Evolutionary conservation across 2,329 filamentous ascomycete species (phyloP).

Genomic region (Niveomyces coronatus): DNA sequence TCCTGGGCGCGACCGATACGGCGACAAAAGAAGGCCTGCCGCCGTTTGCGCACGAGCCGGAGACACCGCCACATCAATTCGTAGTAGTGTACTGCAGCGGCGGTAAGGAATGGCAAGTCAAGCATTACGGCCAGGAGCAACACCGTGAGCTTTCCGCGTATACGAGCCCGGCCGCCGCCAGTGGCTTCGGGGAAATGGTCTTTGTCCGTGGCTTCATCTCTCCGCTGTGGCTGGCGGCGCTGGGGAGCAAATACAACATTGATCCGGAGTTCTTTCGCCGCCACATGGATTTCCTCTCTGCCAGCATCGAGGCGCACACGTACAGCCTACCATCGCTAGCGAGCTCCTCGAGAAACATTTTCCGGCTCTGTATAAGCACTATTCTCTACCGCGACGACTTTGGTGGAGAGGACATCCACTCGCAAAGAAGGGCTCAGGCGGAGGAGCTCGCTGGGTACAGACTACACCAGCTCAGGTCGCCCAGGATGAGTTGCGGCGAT

Average conservation of each 20-base stretch:
- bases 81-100: too few species aligned
- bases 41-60: too few species aligned
- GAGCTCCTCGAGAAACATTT: slow-evolving; percentile 10
- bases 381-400: slow-evolving; percentile 8
- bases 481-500: slow-evolving; percentile 8
- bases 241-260: slow-evolving; percentile 10
- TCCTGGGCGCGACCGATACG: too few species aligned
- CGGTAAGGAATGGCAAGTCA: too few species aligned
- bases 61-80: too few species aligned
- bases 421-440: not conserved
- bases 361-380: slow-evolving; percentile 10
- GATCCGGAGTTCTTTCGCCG: slow-evolving; percentile 10
- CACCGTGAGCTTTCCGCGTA: too few species aligned
- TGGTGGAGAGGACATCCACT: slow-evolving; percentile 1
- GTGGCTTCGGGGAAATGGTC: too few species aligned
- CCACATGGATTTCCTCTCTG: slow-evolving; percentile 9
- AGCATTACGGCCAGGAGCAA: too few species aligned
- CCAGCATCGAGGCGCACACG: slow-evolving; percentile 5
- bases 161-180: too few species aligned
- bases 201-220: slow-evolving; percentile 10
- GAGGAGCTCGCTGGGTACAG: slow-evolving; percentile 3
- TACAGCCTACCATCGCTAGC: slow-evolving; percentile 8
- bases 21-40: too few species aligned
- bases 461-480: slow-evolving; percentile 2
- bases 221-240: slow-evolving; percentile 5